phyloP scores from a whole-genome alignment of 768 basidiomycete species.

The Psilocybe tampanensis region DNA sequence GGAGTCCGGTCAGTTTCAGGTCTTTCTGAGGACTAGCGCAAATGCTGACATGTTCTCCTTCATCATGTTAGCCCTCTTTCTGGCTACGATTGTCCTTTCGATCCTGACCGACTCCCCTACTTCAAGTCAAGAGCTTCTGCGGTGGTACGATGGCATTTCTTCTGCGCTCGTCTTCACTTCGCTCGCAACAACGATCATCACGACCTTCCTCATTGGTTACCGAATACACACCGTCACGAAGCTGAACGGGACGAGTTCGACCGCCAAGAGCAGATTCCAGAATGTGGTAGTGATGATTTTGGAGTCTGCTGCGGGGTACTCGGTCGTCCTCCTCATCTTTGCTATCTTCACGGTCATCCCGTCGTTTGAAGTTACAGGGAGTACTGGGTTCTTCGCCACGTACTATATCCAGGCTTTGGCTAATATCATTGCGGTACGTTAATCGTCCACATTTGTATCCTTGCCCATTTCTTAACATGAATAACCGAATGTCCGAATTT shows the following conservation, averaged over 20 bases:
- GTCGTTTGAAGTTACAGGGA: neutral
- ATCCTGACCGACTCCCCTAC: neutral
- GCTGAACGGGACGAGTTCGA: neutral
- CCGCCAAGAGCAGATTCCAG: neutral
- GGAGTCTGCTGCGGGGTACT: conserved; percentile 1
- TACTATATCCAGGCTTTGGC: neutral
- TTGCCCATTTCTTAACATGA: too few species aligned
- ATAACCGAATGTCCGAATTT: too few species aligned
- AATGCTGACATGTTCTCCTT: too few species aligned
- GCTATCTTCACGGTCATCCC: neutral
- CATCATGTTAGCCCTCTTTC: neutral
- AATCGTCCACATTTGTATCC: conserved; percentile 9
- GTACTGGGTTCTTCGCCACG: neutral
- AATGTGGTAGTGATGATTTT: neutral
- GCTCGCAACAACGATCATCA: neutral
- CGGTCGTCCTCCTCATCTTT: neutral
- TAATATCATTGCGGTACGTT: neutral
- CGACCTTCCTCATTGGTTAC: conserved; percentile 1
- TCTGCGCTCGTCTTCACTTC: neutral
- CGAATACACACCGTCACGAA: neutral
- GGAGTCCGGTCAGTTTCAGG: neutral
- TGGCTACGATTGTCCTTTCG: neutral
- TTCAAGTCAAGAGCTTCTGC: too few species aligned
- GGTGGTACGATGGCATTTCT: neutral
- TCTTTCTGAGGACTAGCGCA: too few species aligned